These are phyloP conservation scores for Aspergillus neoniger DNA, from an alignment of 2,329 filamentous ascomycete genomes.

Conservation along the genomic window DNA sequence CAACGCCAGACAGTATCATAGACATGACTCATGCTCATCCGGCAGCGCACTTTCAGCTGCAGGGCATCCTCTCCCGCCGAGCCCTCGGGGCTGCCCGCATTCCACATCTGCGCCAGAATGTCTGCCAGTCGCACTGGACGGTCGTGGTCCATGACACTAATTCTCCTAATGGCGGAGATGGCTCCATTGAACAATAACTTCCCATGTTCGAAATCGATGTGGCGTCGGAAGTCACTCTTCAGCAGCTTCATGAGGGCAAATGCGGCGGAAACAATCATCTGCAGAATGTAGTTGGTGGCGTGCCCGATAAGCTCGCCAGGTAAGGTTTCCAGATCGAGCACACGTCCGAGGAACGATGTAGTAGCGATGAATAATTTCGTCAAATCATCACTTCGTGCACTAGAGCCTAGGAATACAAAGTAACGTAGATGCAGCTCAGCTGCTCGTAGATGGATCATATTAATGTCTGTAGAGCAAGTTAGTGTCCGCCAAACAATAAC, in stretches of 20 bases:
- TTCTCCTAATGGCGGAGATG: constrained; percentile 58
- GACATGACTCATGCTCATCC: constrained; percentile 67
- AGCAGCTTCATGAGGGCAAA: constrained; percentile 66
- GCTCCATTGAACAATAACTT: constrained; percentile 60
- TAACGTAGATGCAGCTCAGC: constrained; percentile 49
- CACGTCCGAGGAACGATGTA: constrained; percentile 48
- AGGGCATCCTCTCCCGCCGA: constrained; percentile 44
- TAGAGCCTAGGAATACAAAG: constrained; percentile 50
- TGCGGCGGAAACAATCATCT: constrained; percentile 65
- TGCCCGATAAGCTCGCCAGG: constrained; percentile 53
- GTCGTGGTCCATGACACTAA: constrained; percentile 64
- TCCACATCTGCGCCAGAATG: constrained; percentile 66
- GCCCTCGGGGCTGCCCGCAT: constrained; percentile 43
- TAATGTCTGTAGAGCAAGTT: constrained; percentile 38
- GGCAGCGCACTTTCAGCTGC: constrained; percentile 63
- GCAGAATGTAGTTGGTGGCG: constrained; percentile 63
- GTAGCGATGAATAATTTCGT: constrained; percentile 49
- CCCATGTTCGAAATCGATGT: constrained; percentile 57
- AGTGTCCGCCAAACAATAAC: constrained; percentile 10
- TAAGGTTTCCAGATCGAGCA: constrained; percentile 46
- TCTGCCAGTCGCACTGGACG: constrained; percentile 64
- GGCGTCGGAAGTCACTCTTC: constrained; percentile 61
- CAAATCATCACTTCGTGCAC: constrained; percentile 45
- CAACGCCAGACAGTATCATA: constrained; percentile 69
- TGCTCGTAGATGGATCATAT: constrained; percentile 49